phyloP scores from a whole-genome alignment of 1,139 yeast species.

The Protomyces inouyei region DNA sequence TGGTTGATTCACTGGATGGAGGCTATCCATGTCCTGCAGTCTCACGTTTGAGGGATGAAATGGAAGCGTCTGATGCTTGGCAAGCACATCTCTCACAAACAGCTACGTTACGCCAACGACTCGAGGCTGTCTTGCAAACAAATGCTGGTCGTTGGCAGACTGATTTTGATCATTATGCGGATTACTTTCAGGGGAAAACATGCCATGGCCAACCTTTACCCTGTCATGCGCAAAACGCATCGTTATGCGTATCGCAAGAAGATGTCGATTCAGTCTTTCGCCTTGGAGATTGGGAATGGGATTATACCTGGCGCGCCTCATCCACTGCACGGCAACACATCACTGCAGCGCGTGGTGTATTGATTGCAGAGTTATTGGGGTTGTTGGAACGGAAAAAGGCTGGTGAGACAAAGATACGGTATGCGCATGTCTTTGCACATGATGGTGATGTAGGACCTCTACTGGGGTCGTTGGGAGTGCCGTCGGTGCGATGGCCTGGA shows the following conservation, averaged over 20 bases:
- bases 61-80: background rate
- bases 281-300: constrained; percentile 44
- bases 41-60: background rate
- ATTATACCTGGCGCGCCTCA: constrained; percentile 40
- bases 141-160: constrained; percentile 35
- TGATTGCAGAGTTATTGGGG: constrained; percentile 40
- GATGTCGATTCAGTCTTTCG: constrained; percentile 42
- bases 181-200: constrained; percentile 42
- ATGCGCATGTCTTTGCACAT: constrained; percentile 44
- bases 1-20: background rate
- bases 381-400: constrained; percentile 36
- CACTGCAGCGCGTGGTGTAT: constrained; percentile 40
- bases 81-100: background rate
- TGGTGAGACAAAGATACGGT: constrained; percentile 37
- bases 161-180: constrained; percentile 44
- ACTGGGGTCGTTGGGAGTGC: constrained; percentile 40
- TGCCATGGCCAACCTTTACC: constrained; percentile 41
- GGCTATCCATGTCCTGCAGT: background rate
- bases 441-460: constrained; percentile 44
- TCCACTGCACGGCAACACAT: constrained; percentile 40
- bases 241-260: constrained; percentile 36
- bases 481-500: constrained; percentile 45
- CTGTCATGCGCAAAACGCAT: constrained; percentile 35
- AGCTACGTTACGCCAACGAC: background rate
- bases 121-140: background rate